Evolutionary conservation across 2,329 filamentous ascomycete species (phyloP), one percentile per base, ranked within the genome.

Genomic region (Venturia carpophila): DNA sequence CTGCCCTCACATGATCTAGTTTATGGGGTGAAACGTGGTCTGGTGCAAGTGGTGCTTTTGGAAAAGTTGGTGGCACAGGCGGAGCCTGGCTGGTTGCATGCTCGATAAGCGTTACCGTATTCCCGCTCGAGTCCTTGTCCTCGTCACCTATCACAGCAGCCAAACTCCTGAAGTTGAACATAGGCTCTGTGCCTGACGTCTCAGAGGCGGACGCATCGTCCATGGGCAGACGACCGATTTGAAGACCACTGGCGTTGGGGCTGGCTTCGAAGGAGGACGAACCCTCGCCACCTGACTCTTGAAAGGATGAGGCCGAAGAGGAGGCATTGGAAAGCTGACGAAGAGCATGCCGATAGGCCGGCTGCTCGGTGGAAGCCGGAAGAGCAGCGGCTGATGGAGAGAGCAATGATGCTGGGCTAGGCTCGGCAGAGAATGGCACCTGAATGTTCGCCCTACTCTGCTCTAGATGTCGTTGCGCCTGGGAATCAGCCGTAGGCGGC

Each of bases 161-260:
- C 27, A 97, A 78, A 69, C 91, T 96, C 65, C 87, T 83, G 73
- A 97, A 97, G 74, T 96, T 97, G 76, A 96, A 94, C 84, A 96
- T 86, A 3, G 91, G 85, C 72, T 97, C 92, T 0, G 82, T 78
- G 58, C 82, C 81, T 30, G 83, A 82, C 7, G 79, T 75, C 74
- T 77, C 11, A 77, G 42, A 49, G 27, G 10, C 41, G 10, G 52
- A 19, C n/a, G 11, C 61, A 15, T 64, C 43, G 3, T 64, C 67
- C 5, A 21, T 34, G 15, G 34, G 21, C 15, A 30, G 11, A 64
- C 37, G 30, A 24, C 52, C 79, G 2, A 84, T 73, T 55, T 82
- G 85, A 1, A 83, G 71, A 5, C 82, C 82, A 67, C 84, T 87
- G 1, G 79, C 80, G 60, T 79, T 82, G 0, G 84, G 82, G 55